Evolutionary conservation across 2,329 filamentous ascomycete genomes (phyloP), one percentile per base, ranked within the genome.

Genomic region (Ophiocordyceps camponoti-floridani): DNA sequence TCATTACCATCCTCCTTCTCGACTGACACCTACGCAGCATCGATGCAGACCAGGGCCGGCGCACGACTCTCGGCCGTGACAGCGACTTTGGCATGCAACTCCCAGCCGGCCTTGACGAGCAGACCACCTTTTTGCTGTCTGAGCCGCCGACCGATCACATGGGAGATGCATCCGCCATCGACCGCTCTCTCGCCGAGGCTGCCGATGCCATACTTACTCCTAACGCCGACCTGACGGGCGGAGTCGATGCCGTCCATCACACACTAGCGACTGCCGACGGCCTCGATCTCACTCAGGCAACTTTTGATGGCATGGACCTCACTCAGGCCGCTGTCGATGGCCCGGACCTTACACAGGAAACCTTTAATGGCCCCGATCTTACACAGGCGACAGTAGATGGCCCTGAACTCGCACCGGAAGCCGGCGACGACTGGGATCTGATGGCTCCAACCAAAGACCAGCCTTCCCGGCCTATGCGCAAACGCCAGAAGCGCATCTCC

Each of bases 21-120:
- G 18, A 31, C 51, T 52, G 40, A 53, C 46, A 16, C 49, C 9
- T 50, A 33, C 10, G 19, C 14, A 48, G 47, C n/a, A 53, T 59
- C 14, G 66, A 69, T 43, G 59, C 60, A 1, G 67, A 70, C n/a
- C 58, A 58, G 4, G 56, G 57, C 1, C 55, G 61, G 41, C 63
- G 62, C 9, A 60, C 61, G 18, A 65, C 61, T 0, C 47, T 65
- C 18, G 65, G 62, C 16, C 61, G 65, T 10, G 66, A 68, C 28
- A 75, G 71, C 47, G 68, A 68, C 41, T 72, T 77, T 47, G 66
- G 66, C 3, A 54, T 75, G 18, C 62, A 72, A 28, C 62, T 73
- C 14, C 70, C 70, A 1, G 56, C 65, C 0, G 63, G 64, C 9
- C 62, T 64, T 9, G 68, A 69, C 41, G 61, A 62, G 3, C 69